Base-by-base conservation (phyloP, 2,329 filamentous ascomycete species). In the Neonectria punicea region DNA sequence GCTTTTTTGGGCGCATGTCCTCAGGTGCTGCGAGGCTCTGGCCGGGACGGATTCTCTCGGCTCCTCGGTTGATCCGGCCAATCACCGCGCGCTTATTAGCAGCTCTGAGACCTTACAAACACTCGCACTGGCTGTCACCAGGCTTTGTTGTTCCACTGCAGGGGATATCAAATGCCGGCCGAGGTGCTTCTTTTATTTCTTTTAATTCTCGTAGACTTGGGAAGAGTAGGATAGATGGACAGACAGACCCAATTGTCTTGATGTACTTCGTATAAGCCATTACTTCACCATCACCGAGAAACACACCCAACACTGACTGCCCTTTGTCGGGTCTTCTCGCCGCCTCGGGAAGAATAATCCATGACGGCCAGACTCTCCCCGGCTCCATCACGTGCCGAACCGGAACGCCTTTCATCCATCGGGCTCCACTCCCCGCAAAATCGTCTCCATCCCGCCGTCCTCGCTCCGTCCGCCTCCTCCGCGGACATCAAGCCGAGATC, bases 41-140 rank as follows among this genome's bases (percentile, higher is more conserved):
- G 62, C 61, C 66, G 70, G 70, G 60, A 74, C 68, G 70, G 69
- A 69, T 70, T 67, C 66, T 71, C 69, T 77, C 77, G 76, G 76
- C 72, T 77, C 72, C 76, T 79, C 77, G 77, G 77, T 73, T 75
- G 67, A 76, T 63, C 68, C 63, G 61, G 51, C 77, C 77, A 79
- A 80, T 80, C 76, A 79, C 65, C 55, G 58, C 4, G 46, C 41
- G 59, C 72, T 72, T 74, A 74, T 74, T 73, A 74, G 70, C 64
- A 74, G 71, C 63, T 47, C 65, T 61, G 62, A 65, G 54, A 60
- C 60, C 53, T 56, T 53, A 16, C 18, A 25, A 13, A 39, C 39
- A 28, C 14, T 50, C 39, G 34, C 28, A 57, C 53, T 58, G 47
- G 47, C 16, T 34, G 51, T 5, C 4, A 9, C 9, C 36, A 22